A percentile compares a stretch with the other conserved stretches of the same genome.
Evolutionary conservation across 352 stramenopile species (phyloP).

Genomic region (Pythium brassicae): DNA sequence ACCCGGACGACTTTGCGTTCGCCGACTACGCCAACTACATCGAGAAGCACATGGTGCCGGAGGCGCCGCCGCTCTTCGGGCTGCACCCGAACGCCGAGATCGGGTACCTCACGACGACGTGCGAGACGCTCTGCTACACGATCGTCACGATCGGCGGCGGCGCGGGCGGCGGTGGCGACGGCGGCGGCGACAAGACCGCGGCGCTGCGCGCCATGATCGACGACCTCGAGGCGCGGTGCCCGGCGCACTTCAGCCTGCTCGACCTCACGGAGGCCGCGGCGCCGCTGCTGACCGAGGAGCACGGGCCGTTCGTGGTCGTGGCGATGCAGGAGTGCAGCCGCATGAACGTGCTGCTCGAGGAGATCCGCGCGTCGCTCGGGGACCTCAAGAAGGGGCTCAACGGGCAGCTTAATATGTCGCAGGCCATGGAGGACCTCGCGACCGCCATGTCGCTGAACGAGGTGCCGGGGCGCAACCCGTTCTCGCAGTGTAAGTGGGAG

Average conservation of each 20-base stretch:
- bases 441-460: slow-evolving; percentile 92
- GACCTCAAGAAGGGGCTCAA: slow-evolving; percentile 96
- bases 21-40: slow-evolving; percentile 89
- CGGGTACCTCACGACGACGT: slow-evolving; percentile 92
- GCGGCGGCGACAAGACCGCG: slow-evolving; percentile 67
- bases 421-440: slow-evolving; percentile 92
- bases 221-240: slow-evolving; percentile 87
- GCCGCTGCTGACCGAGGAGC: slow-evolving; percentile 82
- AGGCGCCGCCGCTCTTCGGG: slow-evolving; percentile 91
- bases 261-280: slow-evolving; percentile 86
- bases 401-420: slow-evolving; percentile 94
- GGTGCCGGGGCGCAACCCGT: slow-evolving; percentile 93
- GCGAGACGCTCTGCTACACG: slow-evolving; percentile 90
- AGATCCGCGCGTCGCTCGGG: slow-evolving; percentile 88
- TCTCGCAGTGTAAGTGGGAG: slow-evolving; percentile 95
- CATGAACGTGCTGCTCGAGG: slow-evolving; percentile 93
- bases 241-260: slow-evolving; percentile 91
- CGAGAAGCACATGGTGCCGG: slow-evolving; percentile 90
- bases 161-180: slow-evolving; percentile 46
- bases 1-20: slow-evolving; percentile 80
- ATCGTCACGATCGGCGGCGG: slow-evolving; percentile 90
- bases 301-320: slow-evolving; percentile 93
- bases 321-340: slow-evolving; percentile 92
- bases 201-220: slow-evolving; percentile 85
- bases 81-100: slow-evolving; percentile 96